These are phyloP conservation scores for Crithidia brevicula DNA, from an alignment of 208 protist genomes.

Conservation along the genomic window DNA sequence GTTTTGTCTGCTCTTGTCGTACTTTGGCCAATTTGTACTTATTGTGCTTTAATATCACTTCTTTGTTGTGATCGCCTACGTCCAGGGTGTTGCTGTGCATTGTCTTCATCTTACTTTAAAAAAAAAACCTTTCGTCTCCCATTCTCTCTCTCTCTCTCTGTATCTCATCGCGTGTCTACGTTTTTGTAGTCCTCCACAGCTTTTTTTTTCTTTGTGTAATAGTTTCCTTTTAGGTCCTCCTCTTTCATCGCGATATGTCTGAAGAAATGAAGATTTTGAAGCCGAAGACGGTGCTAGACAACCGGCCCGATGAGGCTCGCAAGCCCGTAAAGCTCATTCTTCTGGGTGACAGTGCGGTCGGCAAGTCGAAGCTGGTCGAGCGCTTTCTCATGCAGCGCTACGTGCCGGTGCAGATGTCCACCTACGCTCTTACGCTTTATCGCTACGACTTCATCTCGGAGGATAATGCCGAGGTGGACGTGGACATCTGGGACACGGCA, in stretches of 20 bases:
- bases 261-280: constrained; percentile 47
- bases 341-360: constrained; percentile 95
- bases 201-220: constrained; percentile 2
- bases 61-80: too few relatives aligned
- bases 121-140: too few relatives aligned
- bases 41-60: too few relatives aligned
- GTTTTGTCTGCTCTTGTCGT: too few relatives aligned
- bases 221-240: not conserved
- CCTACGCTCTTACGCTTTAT: constrained; percentile 94
- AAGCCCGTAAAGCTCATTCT: constrained; percentile 95
- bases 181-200: too few relatives aligned
- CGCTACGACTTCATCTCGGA: constrained; percentile 86
- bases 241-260: constrained; percentile 1
- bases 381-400: constrained; percentile 96
- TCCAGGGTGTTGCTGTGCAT: too few relatives aligned
- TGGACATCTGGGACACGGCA: constrained; percentile 94
- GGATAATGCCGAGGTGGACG: constrained; percentile 73
- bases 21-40: too few relatives aligned
- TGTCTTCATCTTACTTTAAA: too few relatives aligned
- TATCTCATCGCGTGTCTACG: too few relatives aligned
- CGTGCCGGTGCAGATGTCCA: constrained; percentile 93
- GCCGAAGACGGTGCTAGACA: constrained; percentile 73
- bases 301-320: constrained; percentile 72
- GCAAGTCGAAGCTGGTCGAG: constrained; percentile 96
- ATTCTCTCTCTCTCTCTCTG: too few relatives aligned